Evolutionary conservation across 768 basidiomycete genomes (phyloP).

Genomic region (Boletus rex-veris): DNA sequence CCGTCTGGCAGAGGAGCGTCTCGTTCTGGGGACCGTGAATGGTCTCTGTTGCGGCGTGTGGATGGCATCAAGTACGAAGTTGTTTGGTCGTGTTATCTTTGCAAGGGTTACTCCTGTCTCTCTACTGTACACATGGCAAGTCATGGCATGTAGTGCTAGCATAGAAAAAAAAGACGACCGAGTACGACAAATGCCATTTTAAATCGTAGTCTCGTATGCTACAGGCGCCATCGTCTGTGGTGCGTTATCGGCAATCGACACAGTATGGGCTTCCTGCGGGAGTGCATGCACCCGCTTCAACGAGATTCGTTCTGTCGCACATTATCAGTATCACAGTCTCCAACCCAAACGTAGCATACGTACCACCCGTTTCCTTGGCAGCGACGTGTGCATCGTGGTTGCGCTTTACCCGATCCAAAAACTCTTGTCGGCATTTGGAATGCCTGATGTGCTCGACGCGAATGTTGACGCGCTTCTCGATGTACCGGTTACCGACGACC

Average conservation of each 20-base stretch:
- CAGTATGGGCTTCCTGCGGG: slow-evolving; percentile 75
- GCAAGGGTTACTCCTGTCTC: no score
- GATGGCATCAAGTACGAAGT: not conserved
- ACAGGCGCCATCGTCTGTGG: slow-evolving; percentile 93
- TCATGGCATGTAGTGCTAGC: slow-evolving; percentile 21
- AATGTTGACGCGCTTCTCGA: slow-evolving; percentile 99
- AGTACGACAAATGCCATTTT: slow-evolving; percentile 32
- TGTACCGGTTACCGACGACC: slow-evolving; percentile 97
- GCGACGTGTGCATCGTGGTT: slow-evolving; percentile 82
- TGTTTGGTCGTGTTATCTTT: not conserved
- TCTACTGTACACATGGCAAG: not conserved
- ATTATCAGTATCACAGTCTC: not conserved
- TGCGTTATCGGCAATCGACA: slow-evolving; percentile 69
- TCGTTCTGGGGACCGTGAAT: not conserved
- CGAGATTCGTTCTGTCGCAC: slow-evolving; percentile 61
- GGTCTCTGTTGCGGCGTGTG: not conserved
- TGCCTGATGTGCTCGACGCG: slow-evolving; percentile 93
- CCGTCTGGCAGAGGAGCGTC: slow-evolving; percentile 46
- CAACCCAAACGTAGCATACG: slow-evolving; percentile 30
- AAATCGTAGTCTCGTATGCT: slow-evolving; percentile 96
- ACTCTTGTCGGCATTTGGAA: slow-evolving; percentile 97
- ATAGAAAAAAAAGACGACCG: slow-evolving; percentile 5
- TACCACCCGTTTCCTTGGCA: slow-evolving; percentile 87
- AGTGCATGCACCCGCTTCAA: slow-evolving; percentile 83
- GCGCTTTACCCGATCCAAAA: slow-evolving; percentile 90